phyloP scores from a whole-genome alignment of 139 green algal genomes.

The Auxenochlorella pyrenoidosa region DNA sequence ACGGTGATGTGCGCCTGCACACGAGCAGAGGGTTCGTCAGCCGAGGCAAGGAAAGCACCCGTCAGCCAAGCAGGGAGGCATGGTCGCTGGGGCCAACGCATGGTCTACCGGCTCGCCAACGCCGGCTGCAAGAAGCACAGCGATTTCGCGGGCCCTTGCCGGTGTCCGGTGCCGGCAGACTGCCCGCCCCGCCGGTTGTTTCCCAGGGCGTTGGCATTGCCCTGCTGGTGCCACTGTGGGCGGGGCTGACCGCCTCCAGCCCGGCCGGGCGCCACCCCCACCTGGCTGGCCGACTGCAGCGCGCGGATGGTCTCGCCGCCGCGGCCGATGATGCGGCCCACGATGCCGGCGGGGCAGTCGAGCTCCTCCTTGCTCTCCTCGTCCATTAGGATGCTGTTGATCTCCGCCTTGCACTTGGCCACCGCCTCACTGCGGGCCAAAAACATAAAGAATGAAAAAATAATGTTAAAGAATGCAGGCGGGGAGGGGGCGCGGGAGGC shows the following conservation, averaged over 20 bases:
- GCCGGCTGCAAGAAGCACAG: no score
- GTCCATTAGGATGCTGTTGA: slow-evolving; percentile 52
- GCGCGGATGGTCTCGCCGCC: slow-evolving; percentile 97
- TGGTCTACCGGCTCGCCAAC: no score
- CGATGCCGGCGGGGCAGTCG: slow-evolving; percentile 82
- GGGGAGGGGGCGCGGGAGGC: no score
- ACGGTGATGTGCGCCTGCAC: slow-evolving; percentile 52
- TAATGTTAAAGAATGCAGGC: no score
- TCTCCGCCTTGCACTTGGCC: slow-evolving; percentile 16
- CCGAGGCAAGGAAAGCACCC: neutral
- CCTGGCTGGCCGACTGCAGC: slow-evolving; percentile 85
- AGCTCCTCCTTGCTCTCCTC: slow-evolving; percentile 49
- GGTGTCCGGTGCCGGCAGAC: no score
- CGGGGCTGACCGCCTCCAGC: neutral
- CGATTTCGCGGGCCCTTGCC: no score
- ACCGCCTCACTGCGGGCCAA: slow-evolving; percentile 28
- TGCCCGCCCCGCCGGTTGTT: no score
- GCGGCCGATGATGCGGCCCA: slow-evolving; percentile 95
- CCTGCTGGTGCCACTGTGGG: no score
- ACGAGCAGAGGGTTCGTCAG: neutral
- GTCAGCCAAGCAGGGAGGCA: neutral
- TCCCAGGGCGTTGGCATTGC: no score
- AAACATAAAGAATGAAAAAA: no score
- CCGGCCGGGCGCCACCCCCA: neutral
- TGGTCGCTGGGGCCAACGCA: no score